Base-by-base conservation (phyloP, 2,329 filamentous ascomycete genomes). In the Penicillium oxalicum region DNA sequence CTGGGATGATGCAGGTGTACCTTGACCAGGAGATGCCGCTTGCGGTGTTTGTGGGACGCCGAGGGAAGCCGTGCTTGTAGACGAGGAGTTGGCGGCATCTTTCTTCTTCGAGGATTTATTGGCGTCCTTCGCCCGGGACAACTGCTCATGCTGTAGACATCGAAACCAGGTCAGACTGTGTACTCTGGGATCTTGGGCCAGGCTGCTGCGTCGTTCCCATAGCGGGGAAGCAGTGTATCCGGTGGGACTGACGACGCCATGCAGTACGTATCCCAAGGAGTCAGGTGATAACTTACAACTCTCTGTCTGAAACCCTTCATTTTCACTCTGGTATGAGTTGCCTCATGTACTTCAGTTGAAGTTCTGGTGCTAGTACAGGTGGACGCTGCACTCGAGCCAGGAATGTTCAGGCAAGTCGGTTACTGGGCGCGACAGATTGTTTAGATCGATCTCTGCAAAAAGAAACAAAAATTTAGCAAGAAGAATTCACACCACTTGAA, bases 281-380 rank as follows among this genome's bases (percentile, higher is more conserved):
- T 37, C 39, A 39, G 29, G 48, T 45, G 44, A 45, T 52, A 57
- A 83, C 88, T 80, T 83, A 95, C 90, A 79, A 96, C 90, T 86
- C 88, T 88, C 79, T 95, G 89, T 75, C 90, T 87, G 74, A 97
- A 95, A 71, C 89, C 87, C 78, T 95, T 96, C 91, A 97, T 96
- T 74, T 80, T 87, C 73, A 72, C 73, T 50, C 40, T 35, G 52
- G 52, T 61, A 59, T 55, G 54, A 53, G 58, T 56, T 60, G 55
- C 65, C 61, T 61, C 66, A 69, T 67, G 61, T 66, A 69, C 62
- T 66, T 58, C 58, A 52, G 53, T 56, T 49, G 42, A 29, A 42
- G 56, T 58, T 49, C 62, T 54, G 58, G 59, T 64, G 57, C 61
- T 57, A 64, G 65, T 65, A 63, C 65, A 69, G 64, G 62, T 53